Evolutionary conservation across 2,329 filamentous ascomycete species (phyloP).

Genomic region (Penicillium sp.): DNA sequence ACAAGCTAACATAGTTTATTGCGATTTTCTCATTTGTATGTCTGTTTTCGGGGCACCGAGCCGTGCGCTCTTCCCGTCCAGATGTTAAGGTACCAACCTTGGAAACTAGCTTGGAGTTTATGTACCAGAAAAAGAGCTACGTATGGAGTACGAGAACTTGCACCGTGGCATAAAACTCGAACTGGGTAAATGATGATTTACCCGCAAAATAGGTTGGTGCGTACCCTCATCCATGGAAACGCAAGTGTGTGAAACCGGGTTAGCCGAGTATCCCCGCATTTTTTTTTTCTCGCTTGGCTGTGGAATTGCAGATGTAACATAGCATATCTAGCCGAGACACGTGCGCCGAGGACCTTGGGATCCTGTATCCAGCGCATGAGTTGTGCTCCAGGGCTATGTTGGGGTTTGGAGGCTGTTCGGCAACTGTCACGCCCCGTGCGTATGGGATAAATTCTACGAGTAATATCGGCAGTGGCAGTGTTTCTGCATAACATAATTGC

Average conservation of each 20-base stretch:
- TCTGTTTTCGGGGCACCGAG: background rate
- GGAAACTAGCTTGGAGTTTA: background rate
- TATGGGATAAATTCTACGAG: background rate
- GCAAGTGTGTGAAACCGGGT: slow-evolving; percentile 1
- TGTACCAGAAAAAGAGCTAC: background rate
- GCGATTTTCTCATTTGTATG: background rate
- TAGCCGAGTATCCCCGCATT: slow-evolving; percentile 17
- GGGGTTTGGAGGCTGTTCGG: background rate
- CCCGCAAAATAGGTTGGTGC: background rate
- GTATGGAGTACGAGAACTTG: background rate
- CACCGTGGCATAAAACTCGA: background rate
- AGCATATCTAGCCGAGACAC: background rate
- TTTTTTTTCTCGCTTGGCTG: slow-evolving; percentile 7
- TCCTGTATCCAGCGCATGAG: too few relatives aligned
- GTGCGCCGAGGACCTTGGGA: background rate
- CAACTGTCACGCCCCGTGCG: background rate
- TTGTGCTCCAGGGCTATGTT: background rate
- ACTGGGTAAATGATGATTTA: slow-evolving; percentile 2
- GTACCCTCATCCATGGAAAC: slow-evolving; percentile 8
- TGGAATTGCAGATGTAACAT: slow-evolving; percentile 1
- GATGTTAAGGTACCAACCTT: background rate
- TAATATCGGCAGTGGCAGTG: background rate
- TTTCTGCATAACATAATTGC: background rate
- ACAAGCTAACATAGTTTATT: background rate
- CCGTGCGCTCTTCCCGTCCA: background rate